Conservation (phyloP, 345 rosid genomes). For the Populus deltoides region DNA sequence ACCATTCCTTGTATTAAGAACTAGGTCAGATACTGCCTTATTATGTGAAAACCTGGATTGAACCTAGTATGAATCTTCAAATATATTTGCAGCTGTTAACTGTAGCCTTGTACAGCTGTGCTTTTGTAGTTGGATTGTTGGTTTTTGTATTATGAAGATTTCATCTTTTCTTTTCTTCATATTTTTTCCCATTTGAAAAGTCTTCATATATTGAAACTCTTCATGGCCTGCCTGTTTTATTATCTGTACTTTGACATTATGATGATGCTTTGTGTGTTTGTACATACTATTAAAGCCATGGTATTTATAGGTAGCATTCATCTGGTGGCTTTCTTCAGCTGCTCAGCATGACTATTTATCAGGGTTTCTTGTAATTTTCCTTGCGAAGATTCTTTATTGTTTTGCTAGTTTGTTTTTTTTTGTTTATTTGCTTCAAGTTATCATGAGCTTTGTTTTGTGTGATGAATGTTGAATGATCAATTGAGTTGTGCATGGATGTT, state of each 20-base stretch:
- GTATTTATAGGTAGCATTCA: not conserved
- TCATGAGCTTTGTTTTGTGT: slow-evolving; percentile 15
- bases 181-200: not conserved
- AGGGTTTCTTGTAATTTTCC: not conserved
- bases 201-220: not conserved
- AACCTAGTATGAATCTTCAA: not conserved
- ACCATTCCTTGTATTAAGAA: too few relatives aligned
- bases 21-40: too few relatives aligned
- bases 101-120: not conserved
- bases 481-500: slow-evolving; percentile 74
- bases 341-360: not conserved
- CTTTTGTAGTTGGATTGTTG: not conserved
- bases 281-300: not conserved
- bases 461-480: slow-evolving; percentile 47
- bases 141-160: not conserved
- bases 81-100: not conserved
- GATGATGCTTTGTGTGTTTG: too few relatives aligned
- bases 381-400: not conserved
- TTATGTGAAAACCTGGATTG: too few relatives aligned
- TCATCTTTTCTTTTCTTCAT: not conserved
- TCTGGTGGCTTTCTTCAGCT: not conserved
- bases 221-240: not conserved
- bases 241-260: too few relatives aligned
- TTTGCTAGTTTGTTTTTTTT: not conserved
- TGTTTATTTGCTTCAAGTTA: slow-evolving; percentile 9